phyloP scores from a whole-genome alignment of 192 early-diverging fungal genomes.

The Coemansia sp. region DNA sequence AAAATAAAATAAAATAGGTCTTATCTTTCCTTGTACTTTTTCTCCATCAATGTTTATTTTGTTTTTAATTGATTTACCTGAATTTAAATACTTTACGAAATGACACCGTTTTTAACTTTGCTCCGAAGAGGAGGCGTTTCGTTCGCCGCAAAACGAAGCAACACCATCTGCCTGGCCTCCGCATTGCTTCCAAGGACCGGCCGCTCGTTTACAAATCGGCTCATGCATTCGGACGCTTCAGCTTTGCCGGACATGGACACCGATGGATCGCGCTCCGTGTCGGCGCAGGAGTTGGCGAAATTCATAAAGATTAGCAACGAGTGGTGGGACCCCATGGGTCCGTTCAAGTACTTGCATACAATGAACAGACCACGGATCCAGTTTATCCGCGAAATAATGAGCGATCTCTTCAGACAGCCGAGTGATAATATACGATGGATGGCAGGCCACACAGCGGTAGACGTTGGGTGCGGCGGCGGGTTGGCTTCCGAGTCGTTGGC shows the following conservation, averaged over 20 bases:
- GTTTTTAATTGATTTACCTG: too few species aligned
- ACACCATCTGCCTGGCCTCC: too few species aligned
- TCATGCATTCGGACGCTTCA: neutral
- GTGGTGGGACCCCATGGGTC: conserved; percentile 92
- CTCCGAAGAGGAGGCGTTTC: too few species aligned
- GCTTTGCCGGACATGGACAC: neutral
- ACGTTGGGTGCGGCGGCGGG: conserved; percentile 96
- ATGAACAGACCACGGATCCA: conserved; percentile 72
- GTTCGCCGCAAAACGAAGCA: too few species aligned
- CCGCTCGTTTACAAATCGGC: too few species aligned
- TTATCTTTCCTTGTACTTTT: too few species aligned
- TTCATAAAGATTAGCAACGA: conserved; percentile 45
- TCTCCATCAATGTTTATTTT: too few species aligned
- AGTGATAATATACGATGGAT: neutral
- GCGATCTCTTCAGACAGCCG: conserved; percentile 10
- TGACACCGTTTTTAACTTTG: too few species aligned
- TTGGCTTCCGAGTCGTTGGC: conserved; percentile 81
- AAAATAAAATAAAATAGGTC: too few species aligned
- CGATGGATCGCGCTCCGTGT: conserved; percentile 16
- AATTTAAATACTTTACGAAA: too few species aligned
- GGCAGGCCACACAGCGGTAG: conserved; percentile 62
- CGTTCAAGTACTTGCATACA: conserved; percentile 79
- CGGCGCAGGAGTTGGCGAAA: conserved; percentile 22
- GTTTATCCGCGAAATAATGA: conserved; percentile 67
- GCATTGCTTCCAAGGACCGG: too few species aligned